Conservation (phyloP, 257 asterid species). For the Solanum chmielewskii region DNA sequence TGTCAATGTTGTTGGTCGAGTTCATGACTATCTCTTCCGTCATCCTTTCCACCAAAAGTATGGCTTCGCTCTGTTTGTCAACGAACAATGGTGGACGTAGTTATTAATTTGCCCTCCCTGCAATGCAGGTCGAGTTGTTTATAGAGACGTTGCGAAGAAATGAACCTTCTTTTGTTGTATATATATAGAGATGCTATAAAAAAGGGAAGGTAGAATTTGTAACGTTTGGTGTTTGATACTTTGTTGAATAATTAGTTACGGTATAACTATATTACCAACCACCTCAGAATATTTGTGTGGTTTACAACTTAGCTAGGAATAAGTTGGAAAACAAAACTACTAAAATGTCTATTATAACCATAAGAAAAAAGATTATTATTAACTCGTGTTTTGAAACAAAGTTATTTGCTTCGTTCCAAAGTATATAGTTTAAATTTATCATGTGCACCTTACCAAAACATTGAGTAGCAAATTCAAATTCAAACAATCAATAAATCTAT, state of each 20-base stretch:
- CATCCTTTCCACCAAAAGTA: not conserved
- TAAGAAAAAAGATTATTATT: not conserved
- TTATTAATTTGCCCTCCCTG: slow-evolving; percentile 33
- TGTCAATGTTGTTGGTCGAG: not conserved
- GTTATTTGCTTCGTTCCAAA: not conserved
- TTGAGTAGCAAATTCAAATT: too few relatives aligned
- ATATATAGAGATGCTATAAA: not conserved
- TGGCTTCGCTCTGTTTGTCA: not conserved
- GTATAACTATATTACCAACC: not conserved
- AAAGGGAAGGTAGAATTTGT: not conserved
- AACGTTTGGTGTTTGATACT: not conserved
- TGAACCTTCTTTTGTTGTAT: not conserved
- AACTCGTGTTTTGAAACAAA: not conserved
- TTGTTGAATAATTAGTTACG: not conserved
- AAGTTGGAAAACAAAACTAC: not conserved
- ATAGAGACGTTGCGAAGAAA: not conserved
- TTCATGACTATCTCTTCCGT: not conserved
- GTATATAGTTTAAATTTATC: too few relatives aligned
- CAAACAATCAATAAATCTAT: too few relatives aligned
- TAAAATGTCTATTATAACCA: not conserved
- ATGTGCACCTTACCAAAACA: too few relatives aligned
- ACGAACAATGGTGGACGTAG: not conserved
- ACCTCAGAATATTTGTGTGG: not conserved
- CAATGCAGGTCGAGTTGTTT: slow-evolving; percentile 42
- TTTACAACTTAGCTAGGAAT: too few relatives aligned